Evolutionary conservation across 2,329 filamentous ascomycete genomes (phyloP).

Genomic region (Dryadomyces sulphureus): DNA sequence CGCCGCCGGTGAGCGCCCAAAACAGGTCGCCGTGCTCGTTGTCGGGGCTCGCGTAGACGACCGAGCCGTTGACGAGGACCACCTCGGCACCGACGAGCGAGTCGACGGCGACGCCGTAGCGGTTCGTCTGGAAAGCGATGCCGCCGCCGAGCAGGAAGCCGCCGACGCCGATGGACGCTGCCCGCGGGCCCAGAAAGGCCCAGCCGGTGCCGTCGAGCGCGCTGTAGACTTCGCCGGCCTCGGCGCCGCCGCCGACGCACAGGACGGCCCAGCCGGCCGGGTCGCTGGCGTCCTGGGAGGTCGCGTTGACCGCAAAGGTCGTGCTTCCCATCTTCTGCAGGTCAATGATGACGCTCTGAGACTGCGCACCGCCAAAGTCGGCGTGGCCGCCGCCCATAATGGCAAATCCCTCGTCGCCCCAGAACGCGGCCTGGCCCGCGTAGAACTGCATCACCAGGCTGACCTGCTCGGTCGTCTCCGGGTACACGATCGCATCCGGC

Average conservation of each 20-base stretch:
- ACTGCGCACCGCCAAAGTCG: conserved; percentile 3
- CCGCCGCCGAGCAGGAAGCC: conserved; percentile 14
- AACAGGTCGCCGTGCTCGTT: conserved; percentile 8
- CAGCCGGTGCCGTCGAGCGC: conserved; percentile 10
- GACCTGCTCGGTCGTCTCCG: conserved; percentile 2
- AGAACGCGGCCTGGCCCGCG: not conserved
- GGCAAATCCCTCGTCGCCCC: conserved; percentile 3
- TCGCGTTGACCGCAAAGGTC: not conserved
- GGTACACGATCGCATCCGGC: conserved; percentile 2
- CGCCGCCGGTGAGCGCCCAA: conserved; percentile 11
- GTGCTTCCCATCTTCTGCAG: conserved; percentile 1
- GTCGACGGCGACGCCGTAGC: conserved; percentile 3
- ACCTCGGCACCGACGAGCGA: conserved; percentile 5
- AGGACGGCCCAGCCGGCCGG: conserved; percentile 11
- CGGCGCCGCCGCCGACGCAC: conserved; percentile 15
- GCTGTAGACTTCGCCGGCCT: conserved; percentile 14
- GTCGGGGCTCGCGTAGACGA: conserved; percentile 3
- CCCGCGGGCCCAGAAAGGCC: conserved; percentile 13
- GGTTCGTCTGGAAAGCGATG: conserved; percentile 4
- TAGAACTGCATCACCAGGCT: conserved; percentile 4
- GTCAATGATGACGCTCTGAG: conserved; percentile 2
- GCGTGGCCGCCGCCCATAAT: conserved; percentile 3
- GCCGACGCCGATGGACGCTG: conserved; percentile 13
- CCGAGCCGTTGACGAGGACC: conserved; percentile 2
- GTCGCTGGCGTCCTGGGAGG: not conserved